Evolutionary conservation across 441 rosid genomes (phyloP), one percentile per base, ranked within the genome.

Genomic region (Populus hybrid): DNA sequence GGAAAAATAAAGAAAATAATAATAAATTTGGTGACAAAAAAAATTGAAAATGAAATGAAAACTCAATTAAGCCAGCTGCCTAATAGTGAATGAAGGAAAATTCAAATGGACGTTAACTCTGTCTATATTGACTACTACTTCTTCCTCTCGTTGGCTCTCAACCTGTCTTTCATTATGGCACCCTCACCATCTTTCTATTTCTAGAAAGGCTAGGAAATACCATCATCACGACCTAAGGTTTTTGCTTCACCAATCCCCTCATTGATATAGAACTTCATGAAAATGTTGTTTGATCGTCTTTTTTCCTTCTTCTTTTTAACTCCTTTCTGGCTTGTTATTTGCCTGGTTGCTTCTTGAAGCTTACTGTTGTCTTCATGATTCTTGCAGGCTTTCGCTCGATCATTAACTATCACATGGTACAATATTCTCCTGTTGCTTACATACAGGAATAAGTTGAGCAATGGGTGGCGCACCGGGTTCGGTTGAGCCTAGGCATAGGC

Each of bases 71-170:
- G 18, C 57, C 57, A 50, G 57, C 57, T 50, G 57, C 57, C 57
- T 50, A 50, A 14, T 50, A 14, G 57, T 5, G 57, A 50, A 50
- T 7, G 18, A 70, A 66, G 79, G 81, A 89, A 83, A 85, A 87
- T 89, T 92, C 63, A 80, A 86, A 73, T 80, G 82, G 75, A 92
- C 82, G 94, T 82, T 77, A 87, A 79, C 70, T 12, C 71, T 76
- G 78, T 70, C 85, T 90, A 86, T 88, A 90, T 88, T 80, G 87
- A 76, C 78, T 73, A 69, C 79, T 21, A 70, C 28, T 69, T 8
- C 78, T 81, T 75, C 71, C 12, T 68, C 74, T 20, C 20, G 18
- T 50, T 74, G 77, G 69, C 79, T 87, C 79, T 66, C 82, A 75
- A 3, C 20, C 67, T n/a, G 18, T 24, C 69, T 32, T 26, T 10